phyloP scores from a whole-genome alignment of 257 asterid genomes.

The Nemophila menziesii region DNA sequence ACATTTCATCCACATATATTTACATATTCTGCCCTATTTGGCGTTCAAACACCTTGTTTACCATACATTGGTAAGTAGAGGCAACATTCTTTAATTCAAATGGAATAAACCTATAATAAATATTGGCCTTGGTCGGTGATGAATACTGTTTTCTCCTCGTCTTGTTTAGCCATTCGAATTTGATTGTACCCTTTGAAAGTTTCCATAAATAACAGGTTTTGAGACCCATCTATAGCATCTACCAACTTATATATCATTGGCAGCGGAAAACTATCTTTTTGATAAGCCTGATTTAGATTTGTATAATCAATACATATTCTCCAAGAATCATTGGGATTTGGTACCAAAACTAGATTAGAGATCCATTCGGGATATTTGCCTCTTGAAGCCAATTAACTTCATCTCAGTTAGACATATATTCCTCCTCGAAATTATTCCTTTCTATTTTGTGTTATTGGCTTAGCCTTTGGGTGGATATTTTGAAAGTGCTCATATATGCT shows the following conservation, averaged over 20 bases:
- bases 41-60: not conserved
- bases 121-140: too few relatives aligned
- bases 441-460: too few relatives aligned
- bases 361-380: too few relatives aligned
- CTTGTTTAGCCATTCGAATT: not conserved
- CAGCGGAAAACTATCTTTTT: not conserved
- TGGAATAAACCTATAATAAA: not conserved
- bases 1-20: not conserved
- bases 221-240: not conserved
- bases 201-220: not conserved
- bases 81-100: not conserved
- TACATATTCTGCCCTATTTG: not conserved
- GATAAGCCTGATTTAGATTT: not conserved
- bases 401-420: too few relatives aligned
- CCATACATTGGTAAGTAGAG: not conserved
- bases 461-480: too few relatives aligned
- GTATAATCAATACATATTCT: not conserved
- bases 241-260: not conserved
- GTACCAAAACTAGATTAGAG: too few relatives aligned
- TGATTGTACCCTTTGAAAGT: conserved; percentile 1
- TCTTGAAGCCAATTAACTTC: too few relatives aligned
- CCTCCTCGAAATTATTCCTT: too few relatives aligned
- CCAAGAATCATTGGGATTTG: too few relatives aligned
- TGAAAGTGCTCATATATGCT: too few relatives aligned
- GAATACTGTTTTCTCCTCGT: not conserved